Conservation (phyloP, 2,329 filamentous ascomycete species). For the Colletotrichum tropicicola region DNA sequence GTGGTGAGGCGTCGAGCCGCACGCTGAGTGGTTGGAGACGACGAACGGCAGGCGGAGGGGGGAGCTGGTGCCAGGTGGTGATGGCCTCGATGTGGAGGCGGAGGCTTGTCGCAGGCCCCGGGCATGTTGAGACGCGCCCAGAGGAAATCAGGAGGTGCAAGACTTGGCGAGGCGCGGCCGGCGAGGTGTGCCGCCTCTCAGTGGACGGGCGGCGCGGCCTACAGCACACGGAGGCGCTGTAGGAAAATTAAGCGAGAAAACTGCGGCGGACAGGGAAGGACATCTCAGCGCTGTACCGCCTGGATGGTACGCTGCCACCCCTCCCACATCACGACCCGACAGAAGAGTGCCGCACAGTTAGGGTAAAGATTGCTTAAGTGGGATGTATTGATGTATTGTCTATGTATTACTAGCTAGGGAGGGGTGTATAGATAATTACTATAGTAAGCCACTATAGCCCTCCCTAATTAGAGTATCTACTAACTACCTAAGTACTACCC, state of each 20-base stretch:
- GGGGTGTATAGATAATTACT: too few species aligned
- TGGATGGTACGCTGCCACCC: constrained; percentile 7
- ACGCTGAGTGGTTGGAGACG: not conserved
- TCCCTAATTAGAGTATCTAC: too few species aligned
- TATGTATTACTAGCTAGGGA: too few species aligned
- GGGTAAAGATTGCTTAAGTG: too few species aligned
- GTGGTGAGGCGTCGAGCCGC: not conserved
- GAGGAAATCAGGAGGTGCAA: constrained; percentile 21
- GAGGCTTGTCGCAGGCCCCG: constrained; percentile 23
- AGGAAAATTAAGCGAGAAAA: not conserved
- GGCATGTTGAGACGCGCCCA: constrained; percentile 23
- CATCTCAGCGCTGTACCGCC: constrained; percentile 10
- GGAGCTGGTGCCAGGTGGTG: not conserved
- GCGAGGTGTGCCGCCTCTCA: not conserved
- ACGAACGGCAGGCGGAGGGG: not conserved
- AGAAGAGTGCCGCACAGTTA: too few species aligned
- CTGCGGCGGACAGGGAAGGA: constrained; percentile 1
- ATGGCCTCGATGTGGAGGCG: not conserved
- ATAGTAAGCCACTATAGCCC: too few species aligned
- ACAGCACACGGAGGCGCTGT: constrained; percentile 9
- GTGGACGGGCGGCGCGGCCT: not conserved
- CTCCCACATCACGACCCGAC: not conserved
- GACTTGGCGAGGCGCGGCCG: constrained; percentile 22
- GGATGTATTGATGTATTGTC: too few species aligned
- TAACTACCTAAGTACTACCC: too few species aligned